These are phyloP conservation scores for Setomelanomma holmii DNA, from an alignment of 2,329 filamentous ascomycete genomes.

Conservation along the genomic window DNA sequence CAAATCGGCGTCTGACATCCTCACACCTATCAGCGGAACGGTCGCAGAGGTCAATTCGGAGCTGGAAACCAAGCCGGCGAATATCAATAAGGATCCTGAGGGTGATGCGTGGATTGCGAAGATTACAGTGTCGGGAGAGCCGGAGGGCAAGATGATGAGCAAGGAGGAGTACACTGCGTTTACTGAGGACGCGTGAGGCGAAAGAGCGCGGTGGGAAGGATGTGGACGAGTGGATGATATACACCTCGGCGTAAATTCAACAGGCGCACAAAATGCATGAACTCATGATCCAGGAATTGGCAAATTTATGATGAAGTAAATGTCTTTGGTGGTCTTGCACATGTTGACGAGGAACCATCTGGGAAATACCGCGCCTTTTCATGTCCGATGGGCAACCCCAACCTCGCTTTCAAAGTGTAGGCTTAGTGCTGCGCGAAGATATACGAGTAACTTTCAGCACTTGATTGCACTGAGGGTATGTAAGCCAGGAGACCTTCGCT, in stretches of 20 bases:
- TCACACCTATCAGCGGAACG: constrained; percentile 81
- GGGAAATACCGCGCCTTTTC: too few species aligned
- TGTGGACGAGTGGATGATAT: not conserved
- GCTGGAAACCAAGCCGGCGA: constrained; percentile 84
- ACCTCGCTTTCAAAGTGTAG: too few species aligned
- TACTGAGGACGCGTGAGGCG: constrained; percentile 58
- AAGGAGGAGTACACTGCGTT: constrained; percentile 79
- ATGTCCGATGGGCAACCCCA: too few species aligned
- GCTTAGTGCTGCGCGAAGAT: too few species aligned
- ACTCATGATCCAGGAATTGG: too few species aligned
- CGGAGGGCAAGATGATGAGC: constrained; percentile 69
- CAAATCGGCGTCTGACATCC: constrained; percentile 97
- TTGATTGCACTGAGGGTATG: too few species aligned
- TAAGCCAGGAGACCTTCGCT: too few species aligned
- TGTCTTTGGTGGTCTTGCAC: too few species aligned
- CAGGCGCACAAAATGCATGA: not conserved
- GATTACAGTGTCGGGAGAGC: constrained; percentile 78
- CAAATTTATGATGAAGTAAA: too few species aligned
- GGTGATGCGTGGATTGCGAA: constrained; percentile 92
- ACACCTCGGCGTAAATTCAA: constrained; percentile 1
- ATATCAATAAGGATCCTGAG: constrained; percentile 91
- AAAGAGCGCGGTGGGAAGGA: not conserved
- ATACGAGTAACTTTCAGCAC: too few species aligned
- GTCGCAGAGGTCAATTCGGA: constrained; percentile 75
- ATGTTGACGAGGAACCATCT: too few species aligned